These are phyloP conservation scores for Quercus glauca DNA, from an alignment of 306 rosid genomes.

Conservation along the genomic window DNA sequence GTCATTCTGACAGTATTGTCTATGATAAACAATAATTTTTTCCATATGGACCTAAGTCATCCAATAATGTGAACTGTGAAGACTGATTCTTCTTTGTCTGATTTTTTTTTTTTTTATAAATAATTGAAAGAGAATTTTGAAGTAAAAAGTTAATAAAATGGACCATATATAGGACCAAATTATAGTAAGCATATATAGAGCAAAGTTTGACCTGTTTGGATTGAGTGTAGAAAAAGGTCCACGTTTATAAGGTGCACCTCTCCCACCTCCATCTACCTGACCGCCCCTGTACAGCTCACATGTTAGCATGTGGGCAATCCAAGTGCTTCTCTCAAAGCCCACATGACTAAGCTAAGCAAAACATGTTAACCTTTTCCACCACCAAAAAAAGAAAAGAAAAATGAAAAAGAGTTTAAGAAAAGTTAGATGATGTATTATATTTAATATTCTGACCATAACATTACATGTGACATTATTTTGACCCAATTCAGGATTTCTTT, in stretches of 20 bases:
- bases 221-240: slow-evolving; percentile 21
- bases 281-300: slow-evolving; percentile 47
- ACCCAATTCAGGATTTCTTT: slow-evolving; percentile 46
- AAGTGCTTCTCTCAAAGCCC: slow-evolving; percentile 27
- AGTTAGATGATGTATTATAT: neutral
- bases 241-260: slow-evolving; percentile 10
- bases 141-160: slow-evolving; percentile 4
- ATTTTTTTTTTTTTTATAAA: neutral
- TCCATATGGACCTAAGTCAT: too few relatives aligned
- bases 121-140: neutral
- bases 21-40: neutral
- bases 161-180: slow-evolving; percentile 5
- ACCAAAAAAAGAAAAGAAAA: neutral
- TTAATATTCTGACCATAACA: slow-evolving; percentile 36
- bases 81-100: neutral
- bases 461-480: slow-evolving; percentile 60
- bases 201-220: neutral
- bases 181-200: neutral
- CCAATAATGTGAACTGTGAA: neutral
- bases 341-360: slow-evolving; percentile 38
- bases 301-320: slow-evolving; percentile 64
- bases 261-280: slow-evolving; percentile 1
- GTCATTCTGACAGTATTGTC: slow-evolving; percentile 19
- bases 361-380: neutral
- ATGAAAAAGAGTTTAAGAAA: neutral